phyloP scores from a whole-genome alignment of 73 alveolate genomes.

The Tetrahymena malaccensis region DNA sequence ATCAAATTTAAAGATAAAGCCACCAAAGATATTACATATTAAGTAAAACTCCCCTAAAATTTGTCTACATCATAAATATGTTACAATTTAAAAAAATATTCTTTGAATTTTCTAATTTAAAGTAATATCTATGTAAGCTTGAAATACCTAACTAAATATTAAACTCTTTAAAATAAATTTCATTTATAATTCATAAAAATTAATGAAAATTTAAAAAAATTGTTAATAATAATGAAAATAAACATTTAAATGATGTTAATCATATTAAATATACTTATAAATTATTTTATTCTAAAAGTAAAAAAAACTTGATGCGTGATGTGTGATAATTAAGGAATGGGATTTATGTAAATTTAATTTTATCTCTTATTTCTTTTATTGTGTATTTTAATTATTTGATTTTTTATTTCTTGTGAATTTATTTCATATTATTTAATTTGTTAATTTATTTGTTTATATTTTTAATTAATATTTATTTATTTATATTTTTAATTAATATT shows the following conservation, averaged over 20 bases:
- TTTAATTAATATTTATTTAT: neutral
- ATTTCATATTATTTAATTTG: neutral
- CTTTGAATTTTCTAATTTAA: neutral
- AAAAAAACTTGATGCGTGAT: no score
- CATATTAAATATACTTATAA: no score
- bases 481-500: neutral
- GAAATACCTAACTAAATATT: no score
- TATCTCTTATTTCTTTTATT: neutral
- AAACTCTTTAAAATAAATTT: no score
- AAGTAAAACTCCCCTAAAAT: neutral
- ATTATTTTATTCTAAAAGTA: no score
- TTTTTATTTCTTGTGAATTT: neutral
- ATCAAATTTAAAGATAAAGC: no score
- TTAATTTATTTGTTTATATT: neutral
- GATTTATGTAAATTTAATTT: neutral
- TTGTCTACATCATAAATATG: neutral
- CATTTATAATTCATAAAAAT: no score
- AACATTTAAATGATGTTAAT: no score
- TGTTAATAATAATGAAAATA: no score
- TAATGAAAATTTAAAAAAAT: no score
- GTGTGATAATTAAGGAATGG: neutral
- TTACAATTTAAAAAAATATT: neutral
- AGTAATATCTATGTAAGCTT: neutral
- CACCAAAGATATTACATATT: no score
- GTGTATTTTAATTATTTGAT: neutral